phyloP scores from a whole-genome alignment of 805 yeast species.

The Metschnikowia sp. region DNA sequence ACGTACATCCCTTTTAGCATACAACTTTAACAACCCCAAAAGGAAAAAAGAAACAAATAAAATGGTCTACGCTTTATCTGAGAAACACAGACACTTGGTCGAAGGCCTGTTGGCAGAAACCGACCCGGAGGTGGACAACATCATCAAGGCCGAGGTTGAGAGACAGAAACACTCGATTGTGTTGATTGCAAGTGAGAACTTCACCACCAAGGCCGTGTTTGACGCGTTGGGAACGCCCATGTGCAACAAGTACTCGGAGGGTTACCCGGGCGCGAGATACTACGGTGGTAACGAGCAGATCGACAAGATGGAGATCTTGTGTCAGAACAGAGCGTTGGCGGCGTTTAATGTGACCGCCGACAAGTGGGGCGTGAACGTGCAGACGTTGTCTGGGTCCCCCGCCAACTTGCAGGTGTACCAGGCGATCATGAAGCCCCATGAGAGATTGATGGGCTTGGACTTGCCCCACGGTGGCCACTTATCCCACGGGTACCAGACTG shows the following conservation, averaged over 20 bases:
- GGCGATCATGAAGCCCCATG: conserved; percentile 92
- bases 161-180: conserved; percentile 95
- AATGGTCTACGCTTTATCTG: conserved; percentile 47
- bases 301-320: conserved; percentile 86
- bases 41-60: too few relatives aligned
- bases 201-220: conserved; percentile 93
- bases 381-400: conserved; percentile 94
- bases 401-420: conserved; percentile 96
- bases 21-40: too few relatives aligned
- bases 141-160: conserved; percentile 73
- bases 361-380: conserved; percentile 98
- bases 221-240: conserved; percentile 96
- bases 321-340: conserved; percentile 91
- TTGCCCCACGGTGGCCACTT: conserved; percentile 98
- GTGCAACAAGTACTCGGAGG: conserved; percentile 98
- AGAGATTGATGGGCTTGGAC: conserved; percentile 96
- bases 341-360: conserved; percentile 79
- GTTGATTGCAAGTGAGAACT: conserved; percentile 94
- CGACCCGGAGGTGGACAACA: conserved; percentile 76
- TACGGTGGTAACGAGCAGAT: conserved; percentile 98
- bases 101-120: conserved; percentile 62
- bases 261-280: conserved; percentile 98
- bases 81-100: conserved; percentile 49
- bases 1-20: too few relatives aligned
- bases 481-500: conserved; percentile 98